phyloP scores from a whole-genome alignment of 345 rosid genomes.

The Eucalyptus sideroxylon region DNA sequence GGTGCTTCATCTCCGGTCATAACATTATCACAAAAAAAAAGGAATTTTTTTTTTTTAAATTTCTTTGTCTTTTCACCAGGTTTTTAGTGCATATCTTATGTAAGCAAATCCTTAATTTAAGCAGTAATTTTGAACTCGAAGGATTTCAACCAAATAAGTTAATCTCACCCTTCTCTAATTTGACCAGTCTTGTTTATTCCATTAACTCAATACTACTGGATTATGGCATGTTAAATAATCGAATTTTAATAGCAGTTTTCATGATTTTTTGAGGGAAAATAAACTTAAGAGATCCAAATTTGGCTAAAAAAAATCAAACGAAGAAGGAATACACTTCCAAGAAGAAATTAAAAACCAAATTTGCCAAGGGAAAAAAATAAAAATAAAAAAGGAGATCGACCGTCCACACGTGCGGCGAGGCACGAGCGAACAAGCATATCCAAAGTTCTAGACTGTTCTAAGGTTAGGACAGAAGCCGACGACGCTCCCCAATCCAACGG shows the following conservation, averaged over 20 bases:
- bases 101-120: background rate
- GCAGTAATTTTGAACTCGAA: too few relatives aligned
- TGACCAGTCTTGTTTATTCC: background rate
- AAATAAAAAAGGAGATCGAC: background rate
- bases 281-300: background rate
- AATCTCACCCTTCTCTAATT: background rate
- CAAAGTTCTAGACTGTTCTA: background rate
- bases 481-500: background rate
- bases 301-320: background rate
- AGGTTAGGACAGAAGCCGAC: background rate
- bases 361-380: background rate
- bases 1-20: background rate
- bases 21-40: background rate
- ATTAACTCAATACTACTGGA: background rate
- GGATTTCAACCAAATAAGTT: background rate
- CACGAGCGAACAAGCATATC: background rate
- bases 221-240: background rate
- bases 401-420: background rate
- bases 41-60: background rate
- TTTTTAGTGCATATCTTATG: background rate
- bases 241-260: background rate
- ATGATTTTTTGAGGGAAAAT: background rate
- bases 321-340: background rate
- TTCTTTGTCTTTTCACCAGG: background rate
- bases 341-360: background rate